Evolutionary conservation across 352 stramenopile species (phyloP).

Genomic region (Phytopythium kandeliae): DNA sequence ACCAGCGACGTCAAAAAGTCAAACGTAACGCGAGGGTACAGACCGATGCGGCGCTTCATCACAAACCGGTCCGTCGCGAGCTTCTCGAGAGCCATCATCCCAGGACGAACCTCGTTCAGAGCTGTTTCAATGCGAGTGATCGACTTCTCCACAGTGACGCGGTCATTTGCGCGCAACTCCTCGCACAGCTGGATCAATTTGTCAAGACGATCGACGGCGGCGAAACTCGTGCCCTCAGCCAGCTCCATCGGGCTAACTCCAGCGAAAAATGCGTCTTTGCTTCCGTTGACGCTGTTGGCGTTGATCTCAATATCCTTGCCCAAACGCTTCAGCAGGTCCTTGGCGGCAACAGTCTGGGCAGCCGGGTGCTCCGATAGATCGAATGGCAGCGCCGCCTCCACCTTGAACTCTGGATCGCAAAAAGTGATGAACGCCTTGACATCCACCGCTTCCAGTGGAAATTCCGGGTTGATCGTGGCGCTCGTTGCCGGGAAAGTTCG

Average conservation of each 20-base stretch:
- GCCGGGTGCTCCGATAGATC: conserved; percentile 86
- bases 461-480: conserved; percentile 56
- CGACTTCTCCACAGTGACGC: conserved; percentile 35
- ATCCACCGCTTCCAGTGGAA: conserved; percentile 66
- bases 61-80: conserved; percentile 44
- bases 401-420: conserved; percentile 51
- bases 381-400: conserved; percentile 82
- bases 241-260: conserved; percentile 55
- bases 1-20: conserved; percentile 77
- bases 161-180: conserved; percentile 44
- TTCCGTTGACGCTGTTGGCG: conserved; percentile 59
- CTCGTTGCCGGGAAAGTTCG: conserved; percentile 26
- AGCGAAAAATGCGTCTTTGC: conserved; percentile 69
- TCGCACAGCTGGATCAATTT: conserved; percentile 49
- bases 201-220: conserved; percentile 27
- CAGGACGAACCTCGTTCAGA: conserved; percentile 39
- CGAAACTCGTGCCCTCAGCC: conserved; percentile 3
- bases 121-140: conserved; percentile 46
- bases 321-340: conserved; percentile 92
- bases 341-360: conserved; percentile 91
- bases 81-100: conserved; percentile 6
- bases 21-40: conserved; percentile 63
- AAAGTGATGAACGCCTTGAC: conserved; percentile 69
- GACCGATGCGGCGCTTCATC: conserved; percentile 46
- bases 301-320: conserved; percentile 90